Conservation (phyloP, 441 rosid genomes). For the Hypseocharis bilobata region DNA sequence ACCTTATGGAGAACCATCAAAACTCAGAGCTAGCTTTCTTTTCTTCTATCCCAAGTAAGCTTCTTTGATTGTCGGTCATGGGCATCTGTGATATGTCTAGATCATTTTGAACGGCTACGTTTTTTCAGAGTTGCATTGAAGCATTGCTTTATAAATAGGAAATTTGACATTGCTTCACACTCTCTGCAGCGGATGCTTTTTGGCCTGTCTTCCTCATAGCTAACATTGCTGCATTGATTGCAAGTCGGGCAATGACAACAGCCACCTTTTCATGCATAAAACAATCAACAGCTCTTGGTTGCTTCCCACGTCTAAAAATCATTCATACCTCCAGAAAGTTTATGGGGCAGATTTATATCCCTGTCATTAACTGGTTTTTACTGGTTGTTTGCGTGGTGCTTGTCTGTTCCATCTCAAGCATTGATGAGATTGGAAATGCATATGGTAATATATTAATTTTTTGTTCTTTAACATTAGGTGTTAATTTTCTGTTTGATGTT, state of each 20-base stretch:
- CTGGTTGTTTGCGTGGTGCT: conserved; percentile 67
- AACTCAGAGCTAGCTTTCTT: conserved; percentile 63
- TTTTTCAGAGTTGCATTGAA: conserved; percentile 1
- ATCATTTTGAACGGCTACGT: neutral
- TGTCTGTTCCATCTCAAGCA: conserved; percentile 68
- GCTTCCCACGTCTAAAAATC: conserved; percentile 94
- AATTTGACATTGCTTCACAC: too few relatives aligned
- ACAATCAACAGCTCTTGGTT: conserved; percentile 88
- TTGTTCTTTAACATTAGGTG: conserved; percentile 5
- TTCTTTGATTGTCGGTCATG: conserved; percentile 13
- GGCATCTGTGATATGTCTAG: neutral
- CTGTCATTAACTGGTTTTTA: conserved; percentile 93
- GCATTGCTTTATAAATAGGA: too few relatives aligned
- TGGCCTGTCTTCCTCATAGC: conserved; percentile 81
- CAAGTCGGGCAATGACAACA: conserved; percentile 91
- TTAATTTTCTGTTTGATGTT: neutral
- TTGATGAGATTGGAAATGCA: conserved; percentile 87
- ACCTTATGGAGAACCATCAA: conserved; percentile 55
- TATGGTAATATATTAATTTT: conserved; percentile 52
- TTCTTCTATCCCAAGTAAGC: conserved; percentile 82
- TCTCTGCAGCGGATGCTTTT: conserved; percentile 55
- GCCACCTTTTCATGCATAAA: conserved; percentile 96
- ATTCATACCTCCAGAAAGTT: conserved; percentile 91
- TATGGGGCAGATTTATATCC: conserved; percentile 97
- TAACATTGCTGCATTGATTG: conserved; percentile 81